Evolutionary conservation across 2,329 filamentous ascomycete genomes (phyloP).

Genomic region (Sphaerulina vaccinii): DNA sequence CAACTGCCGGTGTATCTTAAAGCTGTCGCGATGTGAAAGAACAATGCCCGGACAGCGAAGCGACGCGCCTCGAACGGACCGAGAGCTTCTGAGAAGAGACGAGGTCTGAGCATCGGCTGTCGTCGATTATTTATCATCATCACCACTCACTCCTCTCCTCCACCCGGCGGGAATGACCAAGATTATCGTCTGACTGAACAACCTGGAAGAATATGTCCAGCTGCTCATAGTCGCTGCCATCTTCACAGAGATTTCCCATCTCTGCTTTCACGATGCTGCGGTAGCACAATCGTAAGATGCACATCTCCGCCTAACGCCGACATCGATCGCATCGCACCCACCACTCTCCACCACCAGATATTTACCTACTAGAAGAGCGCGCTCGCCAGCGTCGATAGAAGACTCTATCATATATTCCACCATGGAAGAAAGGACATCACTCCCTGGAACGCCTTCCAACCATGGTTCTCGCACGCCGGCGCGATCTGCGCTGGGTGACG

Average conservation of each 20-base stretch:
- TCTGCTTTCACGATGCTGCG: not conserved
- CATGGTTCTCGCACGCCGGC: conserved; percentile 14
- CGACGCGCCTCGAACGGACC: no score
- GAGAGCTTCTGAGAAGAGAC: no score
- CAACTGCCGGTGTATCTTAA: no score
- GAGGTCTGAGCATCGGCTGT: no score
- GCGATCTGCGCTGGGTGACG: conserved; percentile 31
- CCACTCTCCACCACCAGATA: not conserved
- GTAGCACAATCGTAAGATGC: not conserved
- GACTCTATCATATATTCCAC: not conserved
- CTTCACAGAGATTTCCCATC: not conserved
- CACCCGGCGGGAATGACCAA: no score
- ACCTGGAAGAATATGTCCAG: no score
- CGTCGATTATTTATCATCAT: no score
- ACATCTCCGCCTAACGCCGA: not conserved
- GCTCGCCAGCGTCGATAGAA: not conserved
- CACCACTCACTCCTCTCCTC: no score
- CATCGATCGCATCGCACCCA: not conserved
- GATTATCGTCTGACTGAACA: no score
- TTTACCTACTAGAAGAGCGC: not conserved
- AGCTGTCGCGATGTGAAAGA: no score
- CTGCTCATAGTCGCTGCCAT: no score
- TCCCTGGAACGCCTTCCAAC: conserved; percentile 24
- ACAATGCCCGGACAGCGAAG: no score
- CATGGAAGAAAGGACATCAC: conserved; percentile 18